Base-by-base conservation (phyloP, 2,329 filamentous ascomycete genomes). In the Colletotrichum noveboracense region DNA sequence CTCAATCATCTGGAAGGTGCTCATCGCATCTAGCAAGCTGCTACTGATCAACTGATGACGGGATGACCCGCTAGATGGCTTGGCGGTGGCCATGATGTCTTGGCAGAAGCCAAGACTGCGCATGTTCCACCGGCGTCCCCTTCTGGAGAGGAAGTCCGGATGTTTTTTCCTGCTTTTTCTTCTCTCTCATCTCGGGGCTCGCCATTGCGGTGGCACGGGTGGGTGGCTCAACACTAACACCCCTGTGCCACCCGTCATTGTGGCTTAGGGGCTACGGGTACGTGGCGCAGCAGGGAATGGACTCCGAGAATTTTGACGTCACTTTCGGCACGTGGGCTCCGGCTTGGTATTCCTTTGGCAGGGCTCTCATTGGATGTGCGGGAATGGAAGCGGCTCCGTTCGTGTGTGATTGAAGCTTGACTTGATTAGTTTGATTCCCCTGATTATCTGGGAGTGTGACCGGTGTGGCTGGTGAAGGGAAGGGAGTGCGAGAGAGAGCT, bases 11-110 rank as follows among this genome's bases (percentile, higher is more conserved):
- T 9, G 55, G 55, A 26, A 9, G 24, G 21, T 48, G 28, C 30
- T 61, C 58, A 61, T 73, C 38, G 62, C 55, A 75, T 66, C 48
- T 65, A 34, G 14, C 16, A 21, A 21, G 28, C 4, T 28, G 26
- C 28, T 34, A 30, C 58, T 32, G 58, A 21, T 43, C 24, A 36
- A 38, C 60, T 71, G 61, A 68, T 64, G 62, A 75, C 55, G 62
- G 72, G 73, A 75, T 71, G 72, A 65, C 18, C 68, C 62, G 55
- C 69, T 16, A 30, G 18, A 62, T 30, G 21, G 65, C 62, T 75
- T 64, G 73, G 69, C 62, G 30, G 43, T 43, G 55, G 38, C n/a
- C 38, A 32, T 32, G 36, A 61, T 36, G 58, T 61, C 58, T 36
- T 61, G 58, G 58, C 30, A 21, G 58, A 36, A 61, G 26, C 26